Base-by-base conservation (phyloP, 2,329 filamentous ascomycete species). In the Aureobasidium lini region DNA sequence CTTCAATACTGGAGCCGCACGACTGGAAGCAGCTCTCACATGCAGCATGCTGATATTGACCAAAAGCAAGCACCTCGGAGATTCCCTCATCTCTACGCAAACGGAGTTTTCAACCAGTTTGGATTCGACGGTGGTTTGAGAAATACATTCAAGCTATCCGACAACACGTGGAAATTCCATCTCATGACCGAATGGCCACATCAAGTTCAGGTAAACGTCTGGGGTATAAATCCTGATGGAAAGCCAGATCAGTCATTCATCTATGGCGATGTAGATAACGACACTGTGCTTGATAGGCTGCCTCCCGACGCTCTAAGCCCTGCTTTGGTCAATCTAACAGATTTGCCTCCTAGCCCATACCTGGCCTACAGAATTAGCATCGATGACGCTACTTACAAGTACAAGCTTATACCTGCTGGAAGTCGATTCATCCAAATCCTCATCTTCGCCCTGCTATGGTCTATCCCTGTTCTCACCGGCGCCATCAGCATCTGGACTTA, bases 181-280 rank as follows among this genome's bases (percentile, higher is more conserved):
- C 83, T 86, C 61, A 80, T 85, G 77, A 75, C 78, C 3, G 84
- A 87, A 66, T 87, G 83, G 79, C 84, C 84, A 6, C 79, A 80
- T 2, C 72, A 79, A 49, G 79, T 83, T 59, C 84, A 86, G 65
- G 72, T 86, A 61, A 87, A 86, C 64, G 76, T 85, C 5, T 87
- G 85, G 84, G 85, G 84, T 54, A 83, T 86, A 68, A 84, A 86
- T 65, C 78, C 80, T 0, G 79, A 86, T 68, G 83, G 83, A 18
- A 72, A 81, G 64, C 84, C 84, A 0, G 84, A 87, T 68, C 76
- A 83, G 61, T 79, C 79, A 7, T 78, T 76, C 59, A 78, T 84
- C 2, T 81, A 79, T 62, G 85, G 85, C 23, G 84, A 87, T 67
- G 77, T 84, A 13, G 81, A 87, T 65, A 74, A 75, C 29, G 84